Conservation (phyloP, 1,284 basidiomycete species). For the Tylopilus sp. region DNA sequence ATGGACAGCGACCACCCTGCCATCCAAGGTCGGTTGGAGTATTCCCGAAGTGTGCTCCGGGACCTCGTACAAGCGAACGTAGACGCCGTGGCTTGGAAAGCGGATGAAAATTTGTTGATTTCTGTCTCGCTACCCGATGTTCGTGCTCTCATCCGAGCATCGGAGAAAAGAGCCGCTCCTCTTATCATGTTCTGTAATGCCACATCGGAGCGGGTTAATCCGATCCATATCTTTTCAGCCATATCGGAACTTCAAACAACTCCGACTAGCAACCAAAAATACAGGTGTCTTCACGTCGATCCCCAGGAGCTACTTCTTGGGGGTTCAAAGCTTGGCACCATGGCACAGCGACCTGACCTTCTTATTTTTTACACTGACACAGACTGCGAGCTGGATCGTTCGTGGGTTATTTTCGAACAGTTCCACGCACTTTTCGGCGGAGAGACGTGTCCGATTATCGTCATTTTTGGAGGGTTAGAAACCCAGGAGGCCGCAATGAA, state of each 20-base stretch:
- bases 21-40: conserved; percentile 32
- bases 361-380: conserved; percentile 35
- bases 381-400: conserved; percentile 14
- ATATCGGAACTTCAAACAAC: conserved; percentile 7
- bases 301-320: conserved; percentile 9
- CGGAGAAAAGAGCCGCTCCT: conserved; percentile 25
- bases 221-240: conserved; percentile 11
- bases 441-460: conserved; percentile 32
- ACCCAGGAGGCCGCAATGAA: conserved; percentile 22
- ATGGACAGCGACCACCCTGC: conserved; percentile 42
- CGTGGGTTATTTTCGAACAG: conserved; percentile 28
- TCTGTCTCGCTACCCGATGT: conserved; percentile 37
- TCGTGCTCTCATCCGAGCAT: conserved; percentile 22
- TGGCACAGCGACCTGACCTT: conserved; percentile 29
- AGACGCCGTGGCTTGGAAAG: conserved; percentile 26
- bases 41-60: conserved; percentile 31
- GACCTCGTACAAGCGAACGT: conserved; percentile 26
- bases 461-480: conserved; percentile 36
- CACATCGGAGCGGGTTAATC: conserved; percentile 6
- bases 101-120: conserved; percentile 29
- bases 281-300: conserved; percentile 27
- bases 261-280: conserved; percentile 17
- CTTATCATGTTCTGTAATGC: conserved; percentile 31
- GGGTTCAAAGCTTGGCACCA: conserved; percentile 1
- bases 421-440: conserved; percentile 35